These are phyloP conservation scores for Flaveria bidentis DNA, from an alignment of 129 eudicot species.

Conservation along the genomic window DNA sequence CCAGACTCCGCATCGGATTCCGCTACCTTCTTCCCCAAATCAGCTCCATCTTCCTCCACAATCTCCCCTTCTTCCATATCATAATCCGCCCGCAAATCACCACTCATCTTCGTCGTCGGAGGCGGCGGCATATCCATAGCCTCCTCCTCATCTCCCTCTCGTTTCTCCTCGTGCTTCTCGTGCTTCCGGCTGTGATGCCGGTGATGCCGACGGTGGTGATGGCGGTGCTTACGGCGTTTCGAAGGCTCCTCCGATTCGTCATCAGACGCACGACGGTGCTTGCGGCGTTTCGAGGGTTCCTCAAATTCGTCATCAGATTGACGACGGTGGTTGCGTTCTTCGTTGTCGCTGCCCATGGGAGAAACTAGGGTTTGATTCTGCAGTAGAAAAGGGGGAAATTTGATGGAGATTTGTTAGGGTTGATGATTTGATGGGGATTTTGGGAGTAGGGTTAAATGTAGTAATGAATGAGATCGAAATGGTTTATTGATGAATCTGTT, in stretches of 20 bases:
- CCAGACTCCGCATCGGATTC: constrained; percentile 75
- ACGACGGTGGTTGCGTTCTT: constrained; percentile 67
- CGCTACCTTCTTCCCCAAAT: constrained; percentile 24
- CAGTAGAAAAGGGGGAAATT: constrained; percentile 13
- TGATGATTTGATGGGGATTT: constrained; percentile 19
- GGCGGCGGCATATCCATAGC: constrained; percentile 26
- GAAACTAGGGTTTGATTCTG: constrained; percentile 40
- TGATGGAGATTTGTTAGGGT: constrained; percentile 30
- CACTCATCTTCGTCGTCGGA: background rate
- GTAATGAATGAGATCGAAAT: constrained; percentile 22
- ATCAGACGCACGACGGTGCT: constrained; percentile 67
- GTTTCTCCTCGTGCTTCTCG: constrained; percentile 43
- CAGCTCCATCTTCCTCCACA: constrained; percentile 61
- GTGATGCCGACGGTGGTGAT: constrained; percentile 52
- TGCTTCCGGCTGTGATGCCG: constrained; percentile 48
- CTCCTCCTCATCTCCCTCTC: constrained; percentile 28
- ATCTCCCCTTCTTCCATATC: constrained; percentile 99
- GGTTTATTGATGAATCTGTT: constrained; percentile 30
- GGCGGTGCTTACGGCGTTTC: constrained; percentile 80
- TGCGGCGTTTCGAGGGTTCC: constrained; percentile 77
- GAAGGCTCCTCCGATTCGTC: constrained; percentile 69
- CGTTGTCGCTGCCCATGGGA: constrained; percentile 63
- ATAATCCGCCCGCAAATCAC: constrained; percentile 47
- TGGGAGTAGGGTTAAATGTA: constrained; percentile 16
- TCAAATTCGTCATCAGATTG: constrained; percentile 66